Percentiles rank a stretch among this genome's conserved stretches.
These are phyloP conservation scores for Wickerhamomyces ciferrii DNA, from an alignment of 805 yeast genomes.

Conservation along the genomic window DNA sequence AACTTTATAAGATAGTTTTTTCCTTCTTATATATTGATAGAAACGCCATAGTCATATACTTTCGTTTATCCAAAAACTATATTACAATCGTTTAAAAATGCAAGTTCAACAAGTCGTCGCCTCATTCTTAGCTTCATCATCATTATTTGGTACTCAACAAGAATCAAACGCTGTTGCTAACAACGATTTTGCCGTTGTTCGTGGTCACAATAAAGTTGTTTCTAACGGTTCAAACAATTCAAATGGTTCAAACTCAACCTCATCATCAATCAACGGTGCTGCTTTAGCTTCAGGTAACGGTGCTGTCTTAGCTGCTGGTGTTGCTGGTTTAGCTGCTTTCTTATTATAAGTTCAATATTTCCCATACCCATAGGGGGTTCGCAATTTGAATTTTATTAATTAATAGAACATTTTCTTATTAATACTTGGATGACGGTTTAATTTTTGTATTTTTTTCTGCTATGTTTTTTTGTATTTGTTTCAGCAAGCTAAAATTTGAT, in stretches of 20 bases:
- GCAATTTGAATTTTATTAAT: not conserved
- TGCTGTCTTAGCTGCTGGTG: slow-evolving; percentile 18
- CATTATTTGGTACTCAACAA: slow-evolving; percentile 7
- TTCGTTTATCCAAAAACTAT: not conserved
- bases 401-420: too few species aligned
- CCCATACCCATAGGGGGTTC: too few species aligned
- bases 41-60: not conserved
- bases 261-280: slow-evolving; percentile 21
- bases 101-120: slow-evolving; percentile 26
- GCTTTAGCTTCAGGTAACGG: slow-evolving; percentile 11
- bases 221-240: slow-evolving; percentile 17
- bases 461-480: not conserved
- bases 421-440: not conserved
- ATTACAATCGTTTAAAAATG: slow-evolving; percentile 10
- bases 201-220: slow-evolving; percentile 5
- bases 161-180: slow-evolving; percentile 1
- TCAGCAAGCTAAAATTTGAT: not conserved
- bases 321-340: slow-evolving; percentile 20
- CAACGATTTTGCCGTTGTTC: slow-evolving; percentile 13
- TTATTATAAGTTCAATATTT: slow-evolving; percentile 14
- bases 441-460: not conserved
- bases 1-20: too few species aligned
- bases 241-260: slow-evolving; percentile 15
- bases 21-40: not conserved
- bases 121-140: slow-evolving; percentile 20